These are phyloP conservation scores for Mesembryanthemum crystallinum DNA, from an alignment of 148 eudicot species.

Conservation along the genomic window DNA sequence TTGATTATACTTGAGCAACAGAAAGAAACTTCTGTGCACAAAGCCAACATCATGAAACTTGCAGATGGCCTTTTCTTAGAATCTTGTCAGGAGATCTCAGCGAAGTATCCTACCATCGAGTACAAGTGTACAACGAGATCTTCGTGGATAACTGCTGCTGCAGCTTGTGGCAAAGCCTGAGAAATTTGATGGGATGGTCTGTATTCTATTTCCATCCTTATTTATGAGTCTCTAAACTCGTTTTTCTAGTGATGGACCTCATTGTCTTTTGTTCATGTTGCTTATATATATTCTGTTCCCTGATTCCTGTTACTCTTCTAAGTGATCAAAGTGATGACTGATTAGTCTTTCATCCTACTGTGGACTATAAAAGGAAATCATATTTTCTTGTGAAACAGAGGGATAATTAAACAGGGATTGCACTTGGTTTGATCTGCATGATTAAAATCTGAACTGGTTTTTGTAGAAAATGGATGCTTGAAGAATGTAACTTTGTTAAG, in stretches of 20 bases:
- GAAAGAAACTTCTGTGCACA: constrained; percentile 90
- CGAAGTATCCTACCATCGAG: constrained; percentile 64
- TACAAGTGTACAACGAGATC: constrained; percentile 73
- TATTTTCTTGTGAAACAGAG: no score
- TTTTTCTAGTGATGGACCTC: neutral
- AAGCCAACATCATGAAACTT: constrained; percentile 91
- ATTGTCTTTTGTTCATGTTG: no score
- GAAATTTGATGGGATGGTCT: constrained; percentile 90
- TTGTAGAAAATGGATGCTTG: neutral
- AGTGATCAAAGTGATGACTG: neutral
- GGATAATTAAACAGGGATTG: no score
- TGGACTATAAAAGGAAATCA: no score
- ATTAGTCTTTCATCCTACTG: no score
- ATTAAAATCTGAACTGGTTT: no score
- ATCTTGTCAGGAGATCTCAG: constrained; percentile 78
- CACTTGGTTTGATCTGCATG: no score
- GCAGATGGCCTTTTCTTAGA: constrained; percentile 91
- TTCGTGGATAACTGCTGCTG: constrained; percentile 94
- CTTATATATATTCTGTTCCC: neutral
- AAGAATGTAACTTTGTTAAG: neutral
- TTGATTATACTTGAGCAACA: constrained; percentile 83
- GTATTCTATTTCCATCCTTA: constrained; percentile 5
- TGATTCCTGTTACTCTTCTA: neutral
- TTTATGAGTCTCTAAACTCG: neutral
- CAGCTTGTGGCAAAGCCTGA: constrained; percentile 89